Percentiles rank a stretch among this genome's conserved stretches.
Conservation (phyloP, 176 grass and related monocot genomes). For the Cymbopogon citratus region DNA sequence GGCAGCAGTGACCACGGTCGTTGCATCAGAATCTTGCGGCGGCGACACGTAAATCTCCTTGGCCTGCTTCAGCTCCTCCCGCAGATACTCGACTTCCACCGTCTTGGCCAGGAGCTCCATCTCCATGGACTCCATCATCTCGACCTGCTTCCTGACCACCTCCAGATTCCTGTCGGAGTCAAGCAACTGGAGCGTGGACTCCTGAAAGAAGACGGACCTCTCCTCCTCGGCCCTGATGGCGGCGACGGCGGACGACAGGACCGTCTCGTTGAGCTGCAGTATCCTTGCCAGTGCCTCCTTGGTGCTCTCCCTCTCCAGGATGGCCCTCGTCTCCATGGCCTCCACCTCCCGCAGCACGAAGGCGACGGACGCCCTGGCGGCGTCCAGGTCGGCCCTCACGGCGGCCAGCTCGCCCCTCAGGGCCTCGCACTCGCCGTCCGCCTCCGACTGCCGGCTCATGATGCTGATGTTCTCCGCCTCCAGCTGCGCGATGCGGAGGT, state of each 20-base stretch:
- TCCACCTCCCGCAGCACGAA: constrained; percentile 23
- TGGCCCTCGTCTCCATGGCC: constrained; percentile 13
- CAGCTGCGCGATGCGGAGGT: constrained; percentile 5
- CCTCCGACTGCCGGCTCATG: not conserved
- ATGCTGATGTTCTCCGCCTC: constrained; percentile 1
- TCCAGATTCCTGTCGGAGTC: not conserved
- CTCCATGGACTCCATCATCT: constrained; percentile 27
- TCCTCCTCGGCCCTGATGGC: constrained; percentile 46
- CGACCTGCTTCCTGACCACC: constrained; percentile 12
- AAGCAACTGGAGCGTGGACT: constrained; percentile 25
- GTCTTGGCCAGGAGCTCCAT: constrained; percentile 35
- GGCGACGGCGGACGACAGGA: constrained; percentile 24
- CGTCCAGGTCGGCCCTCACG: constrained; percentile 15
- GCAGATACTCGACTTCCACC: constrained; percentile 31
- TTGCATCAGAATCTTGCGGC: not conserved
- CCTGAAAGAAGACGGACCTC: constrained; percentile 39
- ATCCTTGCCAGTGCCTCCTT: constrained; percentile 17
- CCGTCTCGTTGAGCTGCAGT: constrained; percentile 25
- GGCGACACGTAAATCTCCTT: constrained; percentile 2
- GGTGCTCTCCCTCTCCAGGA: constrained; percentile 19
- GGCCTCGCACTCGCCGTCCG: constrained; percentile 11
- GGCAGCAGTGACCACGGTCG: not conserved
- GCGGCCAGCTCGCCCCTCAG: constrained; percentile 27
- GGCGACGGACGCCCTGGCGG: constrained; percentile 7
- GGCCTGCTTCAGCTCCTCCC: constrained; percentile 21